Base-by-base conservation (phyloP, 1,284 basidiomycete genomes). In the Moesziomyces antarcticus region DNA sequence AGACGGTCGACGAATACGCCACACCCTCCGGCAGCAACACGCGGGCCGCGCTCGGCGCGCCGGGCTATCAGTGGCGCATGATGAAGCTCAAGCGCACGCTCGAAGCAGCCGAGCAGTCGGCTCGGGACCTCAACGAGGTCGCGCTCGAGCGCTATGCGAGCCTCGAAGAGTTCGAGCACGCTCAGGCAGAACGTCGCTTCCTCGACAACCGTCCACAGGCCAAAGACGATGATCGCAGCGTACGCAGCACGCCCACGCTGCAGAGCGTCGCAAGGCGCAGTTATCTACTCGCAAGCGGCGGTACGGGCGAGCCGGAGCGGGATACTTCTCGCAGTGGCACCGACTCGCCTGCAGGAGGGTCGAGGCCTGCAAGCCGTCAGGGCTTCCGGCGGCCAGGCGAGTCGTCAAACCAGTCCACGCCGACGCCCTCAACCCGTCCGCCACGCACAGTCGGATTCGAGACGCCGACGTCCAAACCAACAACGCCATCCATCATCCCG, bases 51-150 rank as follows among this genome's bases (percentile, higher is more conserved):
- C 79, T 86, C 50, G 89, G 95, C 2, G 93, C 93, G 0, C 92
- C 94, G 3, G 96, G 96, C 11, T 93, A 93, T 18, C 90, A 91
- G 81, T 99, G 96, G 96, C 90, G 96, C 22, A 97, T 98, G 95
- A 94, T 93, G 91, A 94, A 95, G 82, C 89, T 99, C 1, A 89
- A 91, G 40, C 88, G 93, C 14, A 91, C 94, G 1, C 94, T 92
- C 82, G 95, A 98, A 84, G 89, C 92, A 5, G 93, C 92, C 0
- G 90, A 94, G 68, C 93, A 96, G 79, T 93, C 95, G 22, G 79
- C 81, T 75, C 86, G 88, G 21, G 79, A 90, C 0, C 84, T 96
- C 2, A 91, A 94, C 80, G 90, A 94, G 56, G 89, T 98, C 22
- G 96, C 92, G 0, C 76, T 93, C 25, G 96, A 98, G 50, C 64